A percentile compares a stretch with the other conserved stretches of the same genome.
phyloP scores from a whole-genome alignment of 768 basidiomycete species.

The Lactarius deliciosus region DNA sequence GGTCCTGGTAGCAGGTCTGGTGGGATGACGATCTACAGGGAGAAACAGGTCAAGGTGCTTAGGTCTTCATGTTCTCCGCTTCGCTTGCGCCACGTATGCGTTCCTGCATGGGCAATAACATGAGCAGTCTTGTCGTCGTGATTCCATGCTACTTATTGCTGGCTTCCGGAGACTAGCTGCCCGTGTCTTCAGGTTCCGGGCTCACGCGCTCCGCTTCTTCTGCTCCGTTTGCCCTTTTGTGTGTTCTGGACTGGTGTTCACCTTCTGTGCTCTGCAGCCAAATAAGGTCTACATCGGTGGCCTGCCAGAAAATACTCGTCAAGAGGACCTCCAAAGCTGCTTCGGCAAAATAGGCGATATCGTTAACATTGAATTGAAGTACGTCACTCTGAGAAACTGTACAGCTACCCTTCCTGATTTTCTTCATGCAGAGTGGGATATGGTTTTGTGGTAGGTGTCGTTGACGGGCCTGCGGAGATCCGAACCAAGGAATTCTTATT shows the following conservation, averaged over 20 bases:
- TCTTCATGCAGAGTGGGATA: conserved; percentile 65
- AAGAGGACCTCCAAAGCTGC: conserved; percentile 82
- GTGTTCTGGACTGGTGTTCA: conserved; percentile 59
- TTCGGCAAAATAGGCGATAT: conserved; percentile 84
- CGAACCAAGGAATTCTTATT: not conserved
- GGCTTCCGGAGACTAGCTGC: conserved; percentile 30
- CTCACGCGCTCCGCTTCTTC: conserved; percentile 46
- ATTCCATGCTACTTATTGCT: conserved; percentile 31
- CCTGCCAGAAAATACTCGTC: conserved; percentile 81
- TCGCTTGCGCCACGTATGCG: conserved; percentile 31
- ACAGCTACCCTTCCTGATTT: conserved; percentile 24
- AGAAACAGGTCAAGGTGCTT: conserved; percentile 89
- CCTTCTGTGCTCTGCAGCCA: conserved; percentile 70
- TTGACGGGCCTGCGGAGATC: not conserved
- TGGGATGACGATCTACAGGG: conserved; percentile 42
- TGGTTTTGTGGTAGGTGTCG: conserved; percentile 82
- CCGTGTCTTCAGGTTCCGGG: conserved; percentile 39
- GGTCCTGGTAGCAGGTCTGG: conserved; percentile 25
- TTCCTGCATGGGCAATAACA: conserved; percentile 31
- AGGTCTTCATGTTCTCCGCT: conserved; percentile 50
- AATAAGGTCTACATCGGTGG: conserved; percentile 94
- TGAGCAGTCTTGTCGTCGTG: conserved; percentile 30
- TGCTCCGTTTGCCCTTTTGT: conserved; percentile 42
- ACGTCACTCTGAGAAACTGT: conserved; percentile 34
- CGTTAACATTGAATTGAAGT: conserved; percentile 80